Percentiles rank a stretch among this genome's conserved stretches.
These are phyloP conservation scores for Eremochloa ophiuroides DNA, from an alignment of 176 grass and related monocot species.

Conservation along the genomic window DNA sequence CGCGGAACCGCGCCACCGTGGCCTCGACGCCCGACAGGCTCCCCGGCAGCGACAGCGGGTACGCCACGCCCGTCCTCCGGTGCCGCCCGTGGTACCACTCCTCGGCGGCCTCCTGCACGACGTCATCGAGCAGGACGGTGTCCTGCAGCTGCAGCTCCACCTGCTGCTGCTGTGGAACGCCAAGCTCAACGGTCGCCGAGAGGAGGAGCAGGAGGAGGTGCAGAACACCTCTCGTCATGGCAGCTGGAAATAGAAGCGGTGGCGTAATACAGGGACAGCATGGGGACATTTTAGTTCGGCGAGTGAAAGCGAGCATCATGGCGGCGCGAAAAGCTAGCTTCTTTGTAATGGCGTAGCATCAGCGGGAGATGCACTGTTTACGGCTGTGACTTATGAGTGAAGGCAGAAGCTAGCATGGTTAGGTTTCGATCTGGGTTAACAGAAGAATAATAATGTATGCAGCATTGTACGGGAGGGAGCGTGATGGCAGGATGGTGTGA, in stretches of 20 bases:
- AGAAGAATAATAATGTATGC: conserved; percentile 5
- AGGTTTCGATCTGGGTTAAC: conserved; percentile 17
- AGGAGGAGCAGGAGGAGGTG: neutral
- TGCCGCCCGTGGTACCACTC: conserved; percentile 50
- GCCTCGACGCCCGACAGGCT: conserved; percentile 47
- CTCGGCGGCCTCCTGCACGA: conserved; percentile 61
- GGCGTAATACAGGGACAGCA: conserved; percentile 26
- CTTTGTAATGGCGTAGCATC: conserved; percentile 2
- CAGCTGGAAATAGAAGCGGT: conserved; percentile 34
- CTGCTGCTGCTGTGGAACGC: conserved; percentile 11
- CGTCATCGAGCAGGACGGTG: conserved; percentile 54
- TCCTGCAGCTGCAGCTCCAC: conserved; percentile 51
- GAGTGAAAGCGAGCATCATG: conserved; percentile 42
- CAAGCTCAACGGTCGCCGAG: conserved; percentile 5
- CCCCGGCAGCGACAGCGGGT: conserved; percentile 54
- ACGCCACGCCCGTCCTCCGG: conserved; percentile 59
- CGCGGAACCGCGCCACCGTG: conserved; percentile 52
- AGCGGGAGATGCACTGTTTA: neutral
- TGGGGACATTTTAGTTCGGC: conserved; percentile 47
- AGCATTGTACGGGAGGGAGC: neutral
- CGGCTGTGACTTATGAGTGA: conserved; percentile 24
- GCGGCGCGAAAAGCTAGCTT: conserved; percentile 18
- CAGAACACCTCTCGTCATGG: conserved; percentile 26
- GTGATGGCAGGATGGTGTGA: conserved; percentile 12
- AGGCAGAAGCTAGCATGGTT: neutral